phyloP scores from a whole-genome alignment of 768 basidiomycete species.

The Suillus paluster region DNA sequence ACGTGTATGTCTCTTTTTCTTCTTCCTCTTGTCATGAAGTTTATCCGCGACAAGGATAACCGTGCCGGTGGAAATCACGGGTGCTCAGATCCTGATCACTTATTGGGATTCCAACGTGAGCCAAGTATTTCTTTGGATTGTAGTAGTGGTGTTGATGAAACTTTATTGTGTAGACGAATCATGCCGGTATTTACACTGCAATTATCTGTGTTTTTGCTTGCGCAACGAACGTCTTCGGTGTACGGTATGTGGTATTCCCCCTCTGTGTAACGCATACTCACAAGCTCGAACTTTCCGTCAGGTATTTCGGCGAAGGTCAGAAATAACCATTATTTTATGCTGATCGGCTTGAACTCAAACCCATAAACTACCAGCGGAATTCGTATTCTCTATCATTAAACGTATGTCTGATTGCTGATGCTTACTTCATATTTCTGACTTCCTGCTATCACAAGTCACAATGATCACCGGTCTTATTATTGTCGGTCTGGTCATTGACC shows the following conservation, averaged over 20 bases:
- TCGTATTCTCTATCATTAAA: slow-evolving; percentile 68
- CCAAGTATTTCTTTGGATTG: slow-evolving; percentile 3
- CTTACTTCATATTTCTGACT: not conserved
- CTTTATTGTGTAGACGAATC: slow-evolving; percentile 40
- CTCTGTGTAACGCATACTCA: not conserved
- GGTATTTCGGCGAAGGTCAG: slow-evolving; percentile 68
- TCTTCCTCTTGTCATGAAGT: not conserved
- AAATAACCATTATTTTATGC: slow-evolving; percentile 12
- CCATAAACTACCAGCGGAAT: slow-evolving; percentile 50
- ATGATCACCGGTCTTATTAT: slow-evolving; percentile 65
- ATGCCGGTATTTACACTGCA: slow-evolving; percentile 60
- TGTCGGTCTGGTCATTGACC: slow-evolving; percentile 68
- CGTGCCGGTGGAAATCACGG: slow-evolving; percentile 75
- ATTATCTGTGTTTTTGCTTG: slow-evolving; percentile 61
- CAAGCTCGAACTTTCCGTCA: slow-evolving; percentile 25
- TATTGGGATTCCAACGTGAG: slow-evolving; percentile 73
- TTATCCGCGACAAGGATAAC: slow-evolving; percentile 48
- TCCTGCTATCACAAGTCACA: slow-evolving; percentile 42
- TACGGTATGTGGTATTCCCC: slow-evolving; percentile 43
- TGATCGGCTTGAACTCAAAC: not conserved
- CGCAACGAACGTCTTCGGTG: slow-evolving; percentile 71
- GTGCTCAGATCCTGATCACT: slow-evolving; percentile 67
- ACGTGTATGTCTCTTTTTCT: slow-evolving; percentile 9
- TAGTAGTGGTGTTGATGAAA: not conserved
- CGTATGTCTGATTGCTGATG: slow-evolving; percentile 38